These are phyloP conservation scores for Mycena rebaudengoi DNA, from an alignment of 768 basidiomycete genomes.

Conservation along the genomic window DNA sequence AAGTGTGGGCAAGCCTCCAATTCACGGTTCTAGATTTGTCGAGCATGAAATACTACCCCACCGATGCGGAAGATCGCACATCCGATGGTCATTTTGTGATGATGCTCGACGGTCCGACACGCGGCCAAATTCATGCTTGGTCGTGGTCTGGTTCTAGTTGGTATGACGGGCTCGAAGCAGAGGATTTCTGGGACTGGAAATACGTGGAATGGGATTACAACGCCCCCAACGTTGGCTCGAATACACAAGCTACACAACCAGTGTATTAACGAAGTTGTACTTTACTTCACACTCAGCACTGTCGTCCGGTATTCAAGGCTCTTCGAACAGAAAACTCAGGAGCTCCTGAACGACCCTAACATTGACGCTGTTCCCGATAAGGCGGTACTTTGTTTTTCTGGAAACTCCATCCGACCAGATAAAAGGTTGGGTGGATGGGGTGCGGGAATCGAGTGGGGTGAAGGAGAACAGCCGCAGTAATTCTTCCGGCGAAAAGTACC, in stretches of 20 bases:
- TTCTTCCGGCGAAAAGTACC: slow-evolving; percentile 81
- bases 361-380: slow-evolving; percentile 88
- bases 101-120: background rate
- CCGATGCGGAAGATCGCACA: background rate
- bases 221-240: no score
- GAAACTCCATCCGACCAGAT: slow-evolving; percentile 71
- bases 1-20: background rate
- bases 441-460: background rate
- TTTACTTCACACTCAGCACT: no score
- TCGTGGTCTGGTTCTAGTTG: background rate
- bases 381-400: slow-evolving; percentile 73
- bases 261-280: no score
- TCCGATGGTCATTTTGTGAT: background rate
- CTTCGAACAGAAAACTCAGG: slow-evolving; percentile 64
- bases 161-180: background rate
- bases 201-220: no score
- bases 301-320: no score
- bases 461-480: slow-evolving; percentile 51
- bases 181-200: background rate
- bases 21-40: slow-evolving; percentile 8
- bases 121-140: background rate
- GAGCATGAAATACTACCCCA: slow-evolving; percentile 1
- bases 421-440: slow-evolving; percentile 41
- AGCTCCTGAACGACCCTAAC: slow-evolving; percentile 73
- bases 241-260: no score